Conservation (phyloP, 2,329 filamentous ascomycete genomes). For the Grosmannia huntii region DNA sequence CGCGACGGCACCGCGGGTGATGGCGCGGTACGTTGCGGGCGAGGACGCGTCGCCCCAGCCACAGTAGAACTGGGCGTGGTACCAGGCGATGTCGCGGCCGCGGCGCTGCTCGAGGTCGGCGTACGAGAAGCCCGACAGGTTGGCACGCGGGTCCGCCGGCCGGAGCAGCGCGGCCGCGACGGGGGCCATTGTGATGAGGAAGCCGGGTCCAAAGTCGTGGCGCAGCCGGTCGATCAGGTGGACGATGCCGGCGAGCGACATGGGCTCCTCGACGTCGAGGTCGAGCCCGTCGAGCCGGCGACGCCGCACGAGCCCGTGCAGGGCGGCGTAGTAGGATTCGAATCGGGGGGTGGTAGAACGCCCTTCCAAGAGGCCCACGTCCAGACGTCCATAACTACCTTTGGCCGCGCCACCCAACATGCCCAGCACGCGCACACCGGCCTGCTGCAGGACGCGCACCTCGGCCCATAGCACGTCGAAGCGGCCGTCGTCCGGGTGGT, state of each 20-base stretch:
- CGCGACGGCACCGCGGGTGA: conserved; percentile 41
- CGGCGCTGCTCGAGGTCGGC: conserved; percentile 52
- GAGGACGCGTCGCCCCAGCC: conserved; percentile 60
- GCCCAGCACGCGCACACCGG: conserved; percentile 61
- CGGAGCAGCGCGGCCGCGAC: conserved; percentile 60
- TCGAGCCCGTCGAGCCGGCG: conserved; percentile 53
- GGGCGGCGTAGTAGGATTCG: conserved; percentile 55
- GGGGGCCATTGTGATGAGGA: conserved; percentile 66
- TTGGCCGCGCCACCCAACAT: conserved; percentile 72
- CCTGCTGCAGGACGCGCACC: conserved; percentile 52
- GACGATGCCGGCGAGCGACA: conserved; percentile 50
- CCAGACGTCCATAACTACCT: conserved; percentile 50
- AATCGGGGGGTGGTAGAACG: conserved; percentile 27
- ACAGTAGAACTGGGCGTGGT: conserved; percentile 77
- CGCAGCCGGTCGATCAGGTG: conserved; percentile 52
- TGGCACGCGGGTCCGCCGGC: conserved; percentile 38
- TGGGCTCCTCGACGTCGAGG: conserved; percentile 62
- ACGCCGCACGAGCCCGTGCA: conserved; percentile 46
- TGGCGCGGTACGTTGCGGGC: conserved; percentile 32
- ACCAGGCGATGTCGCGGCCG: conserved; percentile 58
- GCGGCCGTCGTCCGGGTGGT: conserved; percentile 47
- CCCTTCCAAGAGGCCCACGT: conserved; percentile 23
- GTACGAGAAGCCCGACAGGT: conserved; percentile 67
- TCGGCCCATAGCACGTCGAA: conserved; percentile 60
- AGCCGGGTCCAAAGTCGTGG: conserved; percentile 50